Evolutionary conservation across 345 rosid species (phyloP).

Genomic region (Aquilaria sinensis): DNA sequence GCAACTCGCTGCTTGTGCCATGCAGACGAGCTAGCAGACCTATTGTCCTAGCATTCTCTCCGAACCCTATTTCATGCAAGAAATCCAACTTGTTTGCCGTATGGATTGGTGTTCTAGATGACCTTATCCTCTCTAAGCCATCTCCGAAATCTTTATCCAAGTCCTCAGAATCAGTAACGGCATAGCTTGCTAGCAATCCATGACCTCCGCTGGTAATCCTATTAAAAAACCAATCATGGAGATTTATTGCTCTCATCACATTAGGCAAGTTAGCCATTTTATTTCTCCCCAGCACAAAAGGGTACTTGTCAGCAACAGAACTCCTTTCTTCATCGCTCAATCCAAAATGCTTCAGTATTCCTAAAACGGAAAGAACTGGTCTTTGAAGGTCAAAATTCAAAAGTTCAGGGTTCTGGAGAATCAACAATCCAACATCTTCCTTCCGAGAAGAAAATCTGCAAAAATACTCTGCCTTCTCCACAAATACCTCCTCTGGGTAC

Average conservation of each 20-base stretch:
- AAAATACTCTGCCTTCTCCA: constrained; percentile 35
- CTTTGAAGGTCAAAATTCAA: constrained; percentile 41
- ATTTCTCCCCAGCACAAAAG: constrained; percentile 40
- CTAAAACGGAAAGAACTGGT: constrained; percentile 35
- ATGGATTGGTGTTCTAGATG: constrained; percentile 29
- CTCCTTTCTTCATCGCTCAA: constrained; percentile 31
- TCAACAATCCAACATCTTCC: constrained; percentile 39
- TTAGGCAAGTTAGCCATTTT: constrained; percentile 60
- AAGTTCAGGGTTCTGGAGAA: constrained; percentile 37
- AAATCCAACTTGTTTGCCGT: constrained; percentile 46
- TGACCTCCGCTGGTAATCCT: constrained; percentile 38
- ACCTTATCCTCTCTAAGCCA: constrained; percentile 32
- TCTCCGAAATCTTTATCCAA: constrained; percentile 31
- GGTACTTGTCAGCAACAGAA: constrained; percentile 25
- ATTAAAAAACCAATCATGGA: constrained; percentile 41
- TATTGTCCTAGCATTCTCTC: constrained; percentile 45
- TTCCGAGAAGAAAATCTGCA: constrained; percentile 38
- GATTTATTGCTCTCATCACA: constrained; percentile 31
- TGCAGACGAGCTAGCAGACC: constrained; percentile 38
- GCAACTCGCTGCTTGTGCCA: constrained; percentile 47
- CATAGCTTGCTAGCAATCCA: constrained; percentile 36
- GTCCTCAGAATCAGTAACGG: constrained; percentile 37
- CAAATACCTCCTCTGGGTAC: constrained; percentile 29
- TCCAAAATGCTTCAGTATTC: constrained; percentile 46
- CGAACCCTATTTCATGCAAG: constrained; percentile 55